Conservation (phyloP, 2,329 filamentous ascomycete species). For the Grosmannia clavigera region DNA sequence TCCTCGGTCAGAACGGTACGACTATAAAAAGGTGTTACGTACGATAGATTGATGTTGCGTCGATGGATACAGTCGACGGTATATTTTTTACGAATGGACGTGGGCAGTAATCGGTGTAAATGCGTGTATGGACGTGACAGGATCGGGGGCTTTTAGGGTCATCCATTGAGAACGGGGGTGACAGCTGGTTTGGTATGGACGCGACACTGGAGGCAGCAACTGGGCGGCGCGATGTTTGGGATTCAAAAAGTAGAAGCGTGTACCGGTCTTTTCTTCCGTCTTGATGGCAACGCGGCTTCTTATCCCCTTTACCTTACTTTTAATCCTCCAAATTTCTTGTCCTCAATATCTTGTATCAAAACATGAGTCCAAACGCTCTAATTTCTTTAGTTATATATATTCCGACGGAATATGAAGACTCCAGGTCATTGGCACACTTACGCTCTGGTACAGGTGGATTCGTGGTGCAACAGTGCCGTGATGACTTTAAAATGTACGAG, state of each 20-base stretch:
- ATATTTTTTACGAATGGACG: neutral
- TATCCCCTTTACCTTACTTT: constrained; percentile 2
- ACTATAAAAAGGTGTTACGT: neutral
- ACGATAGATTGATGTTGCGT: neutral
- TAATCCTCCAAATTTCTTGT: constrained; percentile 1
- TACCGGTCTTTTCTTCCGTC: neutral
- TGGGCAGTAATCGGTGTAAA: neutral
- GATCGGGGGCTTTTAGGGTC: neutral
- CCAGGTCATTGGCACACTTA: too few species aligned
- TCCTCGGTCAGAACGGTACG: neutral
- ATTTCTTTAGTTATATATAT: neutral
- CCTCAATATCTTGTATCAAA: neutral
- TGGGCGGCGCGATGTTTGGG: constrained; percentile 1
- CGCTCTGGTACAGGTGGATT: too few species aligned
- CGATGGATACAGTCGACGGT: neutral
- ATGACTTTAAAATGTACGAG: too few species aligned
- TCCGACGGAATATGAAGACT: too few species aligned
- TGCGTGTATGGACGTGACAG: neutral
- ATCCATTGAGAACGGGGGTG: neutral
- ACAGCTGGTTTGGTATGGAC: neutral
- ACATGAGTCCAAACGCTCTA: neutral
- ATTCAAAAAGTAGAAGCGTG: neutral
- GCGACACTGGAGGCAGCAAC: constrained; percentile 1
- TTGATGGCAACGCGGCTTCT: constrained; percentile 3
- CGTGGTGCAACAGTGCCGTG: too few species aligned